Conservation (phyloP, 1,284 basidiomycete genomes). For the Ganoderma leucocontextum region DNA sequence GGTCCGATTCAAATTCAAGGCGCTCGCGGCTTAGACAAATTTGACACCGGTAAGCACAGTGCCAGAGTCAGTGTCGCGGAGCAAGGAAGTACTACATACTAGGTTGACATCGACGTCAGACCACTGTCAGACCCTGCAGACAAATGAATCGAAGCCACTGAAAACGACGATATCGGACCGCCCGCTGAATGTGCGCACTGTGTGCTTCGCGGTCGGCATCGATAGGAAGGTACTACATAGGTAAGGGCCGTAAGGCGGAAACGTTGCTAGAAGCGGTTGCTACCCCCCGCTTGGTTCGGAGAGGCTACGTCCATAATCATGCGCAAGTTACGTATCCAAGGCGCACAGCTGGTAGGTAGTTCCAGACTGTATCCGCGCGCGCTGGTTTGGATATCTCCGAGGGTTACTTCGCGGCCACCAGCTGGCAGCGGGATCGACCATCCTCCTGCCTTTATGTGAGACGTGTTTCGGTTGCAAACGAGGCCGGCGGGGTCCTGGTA, state of each 20-base stretch:
- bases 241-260: neutral
- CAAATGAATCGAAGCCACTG: neutral
- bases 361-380: neutral
- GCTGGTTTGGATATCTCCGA: neutral
- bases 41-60: neutral
- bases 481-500: neutral
- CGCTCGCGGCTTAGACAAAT: neutral
- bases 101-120: neutral
- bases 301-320: neutral
- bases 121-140: neutral
- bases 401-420: neutral
- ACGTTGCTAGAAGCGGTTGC: neutral
- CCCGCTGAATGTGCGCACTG: neutral
- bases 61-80: neutral
- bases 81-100: neutral
- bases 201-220: neutral
- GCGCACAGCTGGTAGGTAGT: neutral
- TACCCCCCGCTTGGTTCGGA: neutral
- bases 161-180: neutral
- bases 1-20: neutral
- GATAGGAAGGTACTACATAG: neutral
- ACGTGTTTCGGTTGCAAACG: neutral
- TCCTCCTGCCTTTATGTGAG: neutral
- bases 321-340: neutral
- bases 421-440: neutral